These are phyloP conservation scores for Piper betle DNA, from an alignment of 164 flowering plant species.

Conservation along the genomic window DNA sequence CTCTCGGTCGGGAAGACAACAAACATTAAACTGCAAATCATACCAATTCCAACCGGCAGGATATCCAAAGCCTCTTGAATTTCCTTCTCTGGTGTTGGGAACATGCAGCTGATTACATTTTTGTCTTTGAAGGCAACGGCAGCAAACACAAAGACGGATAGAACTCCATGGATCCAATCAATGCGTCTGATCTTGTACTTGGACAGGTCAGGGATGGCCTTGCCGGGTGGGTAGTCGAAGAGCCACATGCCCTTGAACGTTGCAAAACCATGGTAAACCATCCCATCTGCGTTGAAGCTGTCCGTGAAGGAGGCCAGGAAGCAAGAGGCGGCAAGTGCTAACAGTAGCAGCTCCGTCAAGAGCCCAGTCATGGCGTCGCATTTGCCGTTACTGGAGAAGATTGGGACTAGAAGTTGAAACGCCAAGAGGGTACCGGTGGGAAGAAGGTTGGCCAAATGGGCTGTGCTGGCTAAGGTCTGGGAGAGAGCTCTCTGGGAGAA, in stretches of 20 bases:
- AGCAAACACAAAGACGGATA: constrained; percentile 49
- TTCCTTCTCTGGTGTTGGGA: constrained; percentile 38
- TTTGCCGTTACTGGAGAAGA: constrained; percentile 42
- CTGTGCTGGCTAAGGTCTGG: constrained; percentile 32
- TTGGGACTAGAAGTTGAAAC: constrained; percentile 39
- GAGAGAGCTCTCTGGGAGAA: constrained; percentile 27
- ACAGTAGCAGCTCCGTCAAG: constrained; percentile 25
- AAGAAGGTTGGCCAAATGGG: constrained; percentile 48
- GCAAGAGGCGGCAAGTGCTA: constrained; percentile 28
- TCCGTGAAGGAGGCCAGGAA: constrained; percentile 56
- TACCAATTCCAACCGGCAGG: constrained; percentile 52
- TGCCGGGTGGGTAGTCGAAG: constrained; percentile 19
- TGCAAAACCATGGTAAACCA: constrained; percentile 41
- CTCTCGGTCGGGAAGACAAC: constrained; percentile 60
- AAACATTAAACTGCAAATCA: constrained; percentile 60
- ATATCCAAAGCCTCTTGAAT: constrained; percentile 47
- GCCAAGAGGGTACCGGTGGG: constrained; percentile 61
- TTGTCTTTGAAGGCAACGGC: constrained; percentile 57
- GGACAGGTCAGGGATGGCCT: constrained; percentile 30
- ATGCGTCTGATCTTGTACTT: constrained; percentile 38
- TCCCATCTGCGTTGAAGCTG: constrained; percentile 30
- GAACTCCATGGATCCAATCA: constrained; percentile 47
- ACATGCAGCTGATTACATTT: constrained; percentile 52
- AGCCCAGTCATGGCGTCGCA: constrained; percentile 25
- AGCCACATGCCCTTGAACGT: constrained; percentile 42